These are phyloP conservation scores for Peronospora belbahrii DNA, from an alignment of 352 stramenopile genomes.

Conservation along the genomic window DNA sequence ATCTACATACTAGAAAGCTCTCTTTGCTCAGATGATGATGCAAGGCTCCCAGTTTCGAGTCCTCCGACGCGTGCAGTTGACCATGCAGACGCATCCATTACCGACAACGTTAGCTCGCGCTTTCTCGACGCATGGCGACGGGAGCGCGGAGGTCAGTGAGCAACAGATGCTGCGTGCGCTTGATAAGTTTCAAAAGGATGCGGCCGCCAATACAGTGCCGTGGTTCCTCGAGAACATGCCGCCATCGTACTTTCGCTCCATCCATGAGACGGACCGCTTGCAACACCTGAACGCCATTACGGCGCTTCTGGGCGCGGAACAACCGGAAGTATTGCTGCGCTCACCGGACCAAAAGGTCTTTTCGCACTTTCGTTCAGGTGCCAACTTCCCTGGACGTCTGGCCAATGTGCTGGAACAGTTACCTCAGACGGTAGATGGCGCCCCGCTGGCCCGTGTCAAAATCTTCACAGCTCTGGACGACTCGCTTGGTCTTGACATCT, in stretches of 20 bases:
- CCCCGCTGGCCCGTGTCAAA: slow-evolving; percentile 77
- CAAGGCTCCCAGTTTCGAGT: slow-evolving; percentile 54
- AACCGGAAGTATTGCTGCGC: slow-evolving; percentile 76
- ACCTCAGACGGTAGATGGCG: slow-evolving; percentile 52
- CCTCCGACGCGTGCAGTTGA: slow-evolving; percentile 33
- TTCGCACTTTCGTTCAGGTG: slow-evolving; percentile 76
- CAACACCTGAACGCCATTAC: slow-evolving; percentile 86
- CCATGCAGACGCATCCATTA: slow-evolving; percentile 18
- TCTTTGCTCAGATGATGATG: no score
- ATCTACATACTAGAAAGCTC: slow-evolving; percentile 8
- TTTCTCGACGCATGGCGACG: slow-evolving; percentile 39
- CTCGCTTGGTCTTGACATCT: slow-evolving; percentile 80
- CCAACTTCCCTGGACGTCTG: slow-evolving; percentile 68
- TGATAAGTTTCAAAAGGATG: slow-evolving; percentile 63
- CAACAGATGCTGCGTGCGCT: slow-evolving; percentile 49
- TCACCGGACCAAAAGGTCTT: slow-evolving; percentile 68
- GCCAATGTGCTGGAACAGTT: slow-evolving; percentile 66
- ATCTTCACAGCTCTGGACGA: slow-evolving; percentile 86
- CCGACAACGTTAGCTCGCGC: slow-evolving; percentile 32
- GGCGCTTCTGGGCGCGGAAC: slow-evolving; percentile 61
- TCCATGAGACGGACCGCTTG: slow-evolving; percentile 72
- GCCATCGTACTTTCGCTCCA: slow-evolving; percentile 84
- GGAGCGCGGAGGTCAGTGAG: slow-evolving; percentile 18
- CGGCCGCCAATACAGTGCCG: slow-evolving; percentile 62
- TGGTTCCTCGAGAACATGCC: slow-evolving; percentile 89